Base-by-base conservation (phyloP, 2,329 filamentous ascomycete genomes). In the Tetracladium maxilliforme region DNA sequence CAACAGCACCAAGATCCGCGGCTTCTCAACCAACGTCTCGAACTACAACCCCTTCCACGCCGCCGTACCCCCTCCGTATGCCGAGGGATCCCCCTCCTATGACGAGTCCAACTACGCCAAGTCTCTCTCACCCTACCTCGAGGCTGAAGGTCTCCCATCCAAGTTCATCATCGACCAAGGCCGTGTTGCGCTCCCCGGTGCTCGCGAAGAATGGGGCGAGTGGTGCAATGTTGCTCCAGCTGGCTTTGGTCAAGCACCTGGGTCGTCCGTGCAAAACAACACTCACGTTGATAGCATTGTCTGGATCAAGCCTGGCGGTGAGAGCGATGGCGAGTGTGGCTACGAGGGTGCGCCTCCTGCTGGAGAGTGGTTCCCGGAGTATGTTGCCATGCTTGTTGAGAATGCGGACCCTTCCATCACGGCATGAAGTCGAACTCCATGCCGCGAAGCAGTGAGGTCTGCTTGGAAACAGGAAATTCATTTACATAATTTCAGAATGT, bases 131-230 rank as follows among this genome's bases (percentile, higher is more conserved):
- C 45, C 51, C 2, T 37, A 43, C 30, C 50, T 58, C 24, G 44
- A 45, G 28, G 45, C 41, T 8, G 39, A 43, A 22, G 53, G 51
- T 4, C 43, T 58, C 10, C 55, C 55, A 3, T 36, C 51, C 4
- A 42, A 47, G 29, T 58, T 58, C 45, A 56, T 59, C 38, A 42
- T 58, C 36, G 55, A 58, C 34, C 51, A 56, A 36, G 54, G 55
- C 22, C 51, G 55, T 12, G 48, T 52, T 4, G 47, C 45, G 2
- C 30, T 43, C 2, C 45, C 47, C 5, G 51, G 47, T n/a, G 44
- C 43, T 7, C 42, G 54, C 5, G 28, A 40, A 25, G 43, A 46
- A 21, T 56, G 52, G 50, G 51, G 53, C 6, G 51, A 55, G 26
- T 58, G 54, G 54, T 58, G 54, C 38, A 58, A 58, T 28, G 45